Percentiles rank a stretch among this genome's conserved stretches.
Conservation (phyloP, 805 yeast species). For the Phaffomyces thermotolerans region DNA sequence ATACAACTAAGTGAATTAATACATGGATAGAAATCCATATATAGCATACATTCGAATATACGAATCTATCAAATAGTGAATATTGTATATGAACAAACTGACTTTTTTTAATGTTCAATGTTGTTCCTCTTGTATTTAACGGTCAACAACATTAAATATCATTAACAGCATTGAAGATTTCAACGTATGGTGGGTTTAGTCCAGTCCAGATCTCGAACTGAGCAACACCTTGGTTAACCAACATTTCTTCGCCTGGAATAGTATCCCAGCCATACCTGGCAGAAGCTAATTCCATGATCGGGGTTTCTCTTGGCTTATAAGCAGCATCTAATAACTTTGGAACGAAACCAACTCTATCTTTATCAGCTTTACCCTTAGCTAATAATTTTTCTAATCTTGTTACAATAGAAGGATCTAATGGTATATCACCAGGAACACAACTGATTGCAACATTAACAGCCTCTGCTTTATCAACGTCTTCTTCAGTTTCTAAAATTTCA, state of each 20-base stretch:
- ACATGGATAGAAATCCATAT: constrained; percentile 9
- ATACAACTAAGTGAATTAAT: constrained; percentile 21
- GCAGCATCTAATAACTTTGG: constrained; percentile 84
- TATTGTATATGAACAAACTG: background rate
- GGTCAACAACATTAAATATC: background rate
- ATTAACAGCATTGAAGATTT: constrained; percentile 54
- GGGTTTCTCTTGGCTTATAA: constrained; percentile 83
- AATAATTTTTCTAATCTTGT: constrained; percentile 42
- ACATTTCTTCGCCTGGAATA: constrained; percentile 88
- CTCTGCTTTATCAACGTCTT: constrained; percentile 31
- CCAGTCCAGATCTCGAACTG: constrained; percentile 81
- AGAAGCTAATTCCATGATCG: constrained; percentile 72
- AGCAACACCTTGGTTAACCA: constrained; percentile 86
- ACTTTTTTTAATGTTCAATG: background rate
- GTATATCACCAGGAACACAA: constrained; percentile 78
- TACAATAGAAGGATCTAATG: constrained; percentile 48
- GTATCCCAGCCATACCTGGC: constrained; percentile 64
- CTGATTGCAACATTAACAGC: constrained; percentile 59
- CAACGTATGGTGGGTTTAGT: constrained; percentile 51
- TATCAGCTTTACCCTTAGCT: constrained; percentile 29
- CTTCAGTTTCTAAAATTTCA: constrained; percentile 43
- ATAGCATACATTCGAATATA: no score
- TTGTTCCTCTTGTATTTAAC: background rate
- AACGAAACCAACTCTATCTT: constrained; percentile 29
- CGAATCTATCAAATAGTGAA: no score